Conservation (phyloP, 2,329 filamentous ascomycete species). For the Juglanconis oblonga region DNA sequence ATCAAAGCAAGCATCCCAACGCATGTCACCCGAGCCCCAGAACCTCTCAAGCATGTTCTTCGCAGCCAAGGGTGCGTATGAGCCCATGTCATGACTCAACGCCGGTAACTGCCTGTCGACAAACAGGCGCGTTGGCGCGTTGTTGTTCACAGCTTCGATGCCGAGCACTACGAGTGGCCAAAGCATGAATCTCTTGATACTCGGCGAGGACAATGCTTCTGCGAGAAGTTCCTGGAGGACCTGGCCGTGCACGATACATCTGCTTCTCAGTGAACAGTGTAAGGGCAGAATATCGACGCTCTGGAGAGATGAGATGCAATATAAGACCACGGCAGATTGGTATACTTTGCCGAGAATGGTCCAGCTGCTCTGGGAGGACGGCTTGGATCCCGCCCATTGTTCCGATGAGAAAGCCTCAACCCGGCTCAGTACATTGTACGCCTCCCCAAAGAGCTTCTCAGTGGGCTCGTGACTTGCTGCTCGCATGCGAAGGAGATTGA, state of each 20-base stretch:
- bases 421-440: constrained; percentile 23
- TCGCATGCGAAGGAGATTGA: constrained; percentile 33
- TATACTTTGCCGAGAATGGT: constrained; percentile 27
- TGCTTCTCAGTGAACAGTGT: constrained; percentile 12
- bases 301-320: constrained; percentile 35
- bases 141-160: constrained; percentile 26
- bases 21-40: constrained; percentile 29
- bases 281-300: constrained; percentile 28
- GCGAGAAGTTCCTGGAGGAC: constrained; percentile 22
- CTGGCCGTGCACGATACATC: constrained; percentile 15
- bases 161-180: constrained; percentile 37
- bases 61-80: constrained; percentile 29
- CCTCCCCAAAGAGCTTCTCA: constrained; percentile 18
- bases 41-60: constrained; percentile 32
- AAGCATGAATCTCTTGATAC: constrained; percentile 25
- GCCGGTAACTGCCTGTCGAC: constrained; percentile 24
- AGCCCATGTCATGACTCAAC: constrained; percentile 27
- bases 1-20: constrained; percentile 38
- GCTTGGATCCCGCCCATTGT: constrained; percentile 28
- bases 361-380: constrained; percentile 24
- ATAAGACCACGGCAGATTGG: constrained; percentile 30
- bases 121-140: constrained; percentile 24
- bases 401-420: constrained; percentile 29
- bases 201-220: constrained; percentile 17
- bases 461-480: neutral